phyloP scores from a whole-genome alignment of 1,284 basidiomycete genomes.

The Earliella scabrosa region DNA sequence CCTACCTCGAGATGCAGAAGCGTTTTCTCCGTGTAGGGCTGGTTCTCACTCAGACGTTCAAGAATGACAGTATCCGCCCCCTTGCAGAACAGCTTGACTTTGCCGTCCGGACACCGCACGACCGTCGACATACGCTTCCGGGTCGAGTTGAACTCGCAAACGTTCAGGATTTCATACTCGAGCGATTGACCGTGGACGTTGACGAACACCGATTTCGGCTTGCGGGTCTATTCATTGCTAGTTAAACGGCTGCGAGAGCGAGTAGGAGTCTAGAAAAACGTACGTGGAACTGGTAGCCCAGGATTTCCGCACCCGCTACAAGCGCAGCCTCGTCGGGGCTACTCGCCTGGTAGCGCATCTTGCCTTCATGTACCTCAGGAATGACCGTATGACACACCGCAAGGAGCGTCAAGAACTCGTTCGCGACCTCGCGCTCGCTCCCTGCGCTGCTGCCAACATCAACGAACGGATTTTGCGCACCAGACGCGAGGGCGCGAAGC shows the following conservation, averaged over 20 bases:
- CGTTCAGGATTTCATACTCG: conserved; percentile 93
- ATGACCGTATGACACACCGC: conserved; percentile 99
- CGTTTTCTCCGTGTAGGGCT: conserved; percentile 88
- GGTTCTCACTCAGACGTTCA: conserved; percentile 83
- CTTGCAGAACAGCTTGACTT: conserved; percentile 95
- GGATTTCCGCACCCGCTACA: conserved; percentile 90
- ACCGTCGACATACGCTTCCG: conserved; percentile 98
- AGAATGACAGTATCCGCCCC: conserved; percentile 98
- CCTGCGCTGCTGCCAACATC: conserved; percentile 40
- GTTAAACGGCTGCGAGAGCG: background rate
- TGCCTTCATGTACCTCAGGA: conserved; percentile 87
- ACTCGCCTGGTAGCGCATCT: conserved; percentile 92
- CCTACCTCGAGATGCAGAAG: conserved; percentile 90
- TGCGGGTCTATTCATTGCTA: conserved; percentile 70
- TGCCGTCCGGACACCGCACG: conserved; percentile 86
- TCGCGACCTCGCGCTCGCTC: conserved; percentile 60
- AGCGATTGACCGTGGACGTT: conserved; percentile 73
- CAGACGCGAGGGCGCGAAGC: conserved; percentile 60
- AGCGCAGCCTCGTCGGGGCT: conserved; percentile 98
- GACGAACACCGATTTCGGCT: conserved; percentile 94
- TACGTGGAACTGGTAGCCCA: conserved; percentile 95
- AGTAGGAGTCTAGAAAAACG: conserved; percentile 32
- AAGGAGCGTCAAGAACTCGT: conserved; percentile 90
- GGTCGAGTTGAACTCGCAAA: conserved; percentile 99
- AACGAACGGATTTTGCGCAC: conserved; percentile 57